phyloP scores from a whole-genome alignment of 2,329 filamentous ascomycete genomes.

The Akanthomyces lecanii region DNA sequence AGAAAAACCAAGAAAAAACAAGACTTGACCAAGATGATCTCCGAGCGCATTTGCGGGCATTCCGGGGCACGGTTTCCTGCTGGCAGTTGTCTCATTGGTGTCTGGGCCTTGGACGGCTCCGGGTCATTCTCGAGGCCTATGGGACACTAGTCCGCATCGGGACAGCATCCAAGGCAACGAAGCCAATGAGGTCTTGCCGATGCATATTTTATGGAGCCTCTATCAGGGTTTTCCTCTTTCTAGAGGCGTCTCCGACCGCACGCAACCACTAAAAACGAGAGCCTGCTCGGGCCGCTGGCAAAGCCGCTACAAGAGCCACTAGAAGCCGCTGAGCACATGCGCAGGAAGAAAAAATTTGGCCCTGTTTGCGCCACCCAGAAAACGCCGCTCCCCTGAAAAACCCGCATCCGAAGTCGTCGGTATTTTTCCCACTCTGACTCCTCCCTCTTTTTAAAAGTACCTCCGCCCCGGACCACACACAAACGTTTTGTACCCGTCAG shows the following conservation, averaged over 20 bases:
- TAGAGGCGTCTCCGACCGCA: neutral
- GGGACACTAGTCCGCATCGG: conserved; percentile 11
- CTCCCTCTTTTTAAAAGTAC: conserved; percentile 4
- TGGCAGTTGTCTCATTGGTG: neutral
- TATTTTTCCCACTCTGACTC: neutral
- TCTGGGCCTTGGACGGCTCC: conserved; percentile 9
- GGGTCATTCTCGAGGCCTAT: conserved; percentile 16
- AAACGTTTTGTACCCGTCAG: neutral
- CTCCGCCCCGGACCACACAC: neutral
- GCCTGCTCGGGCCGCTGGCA: conserved; percentile 7
- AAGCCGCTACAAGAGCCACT: neutral
- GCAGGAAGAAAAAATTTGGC: neutral
- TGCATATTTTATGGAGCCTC: neutral
- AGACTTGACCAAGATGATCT: conserved; percentile 4
- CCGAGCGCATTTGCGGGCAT: conserved; percentile 5
- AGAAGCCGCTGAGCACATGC: conserved; percentile 8
- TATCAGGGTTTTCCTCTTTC: neutral
- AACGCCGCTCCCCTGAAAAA: conserved; percentile 18
- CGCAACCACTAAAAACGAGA: neutral
- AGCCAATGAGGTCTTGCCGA: neutral
- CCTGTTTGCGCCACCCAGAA: conserved; percentile 11
- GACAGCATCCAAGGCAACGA: neutral
- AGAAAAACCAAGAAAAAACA: neutral
- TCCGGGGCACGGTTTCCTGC: neutral
- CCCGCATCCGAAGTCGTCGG: conserved; percentile 16